Base-by-base conservation (phyloP, 441 rosid genomes). In the Corymbia citriodora region DNA sequence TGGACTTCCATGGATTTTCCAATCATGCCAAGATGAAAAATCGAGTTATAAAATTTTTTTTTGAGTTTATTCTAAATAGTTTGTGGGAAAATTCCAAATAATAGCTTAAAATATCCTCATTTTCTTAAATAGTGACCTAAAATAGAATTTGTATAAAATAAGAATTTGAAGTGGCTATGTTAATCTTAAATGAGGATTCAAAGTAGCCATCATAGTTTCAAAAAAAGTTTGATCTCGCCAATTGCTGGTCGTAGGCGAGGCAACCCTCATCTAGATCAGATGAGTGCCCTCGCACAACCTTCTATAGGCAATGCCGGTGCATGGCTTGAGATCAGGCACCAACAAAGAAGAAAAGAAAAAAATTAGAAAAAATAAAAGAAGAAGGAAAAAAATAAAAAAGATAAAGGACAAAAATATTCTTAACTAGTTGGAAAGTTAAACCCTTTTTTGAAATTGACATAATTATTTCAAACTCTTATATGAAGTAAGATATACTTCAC, bases 391-490 rank as follows among this genome's bases (percentile, higher is more conserved):
- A 7, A 7, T 7, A 3, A 19, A 21, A 55, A 23, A 59, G 1
- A 4, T 8, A 59, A 59, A 10, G 10, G 0, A 59, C 0, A 0
- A 57, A 23, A 59, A 57, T 23, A 0, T 29, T 0, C 0, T 59
- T 59, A 10, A 10, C 4, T 0, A 25, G 1, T 0, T 2, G 1
- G 7, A 59, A 59, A 17, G 65, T 59, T 12, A 25, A 0, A 1
- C 25, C 10, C 4, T 59, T 59, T 0, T 25, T 0, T 57, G 0
- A 23, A 59, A 59, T 1, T 0, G 9, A 23, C 0, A 1, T 57
- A 23, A 23, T 23, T 57, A 57, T 0, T 57, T 23, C 0, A 4
- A 0, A 1, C 0, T 57, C 23, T 23, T 57, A 23, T 57, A 21
- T 57, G 2, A 57, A 59, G 11, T 1, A 59, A 59, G 14, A 59